Percentiles rank a stretch among this genome's conserved stretches.
Evolutionary conservation across 179 eudicot species (phyloP).

Genomic region (Amaranthus tricolor): DNA sequence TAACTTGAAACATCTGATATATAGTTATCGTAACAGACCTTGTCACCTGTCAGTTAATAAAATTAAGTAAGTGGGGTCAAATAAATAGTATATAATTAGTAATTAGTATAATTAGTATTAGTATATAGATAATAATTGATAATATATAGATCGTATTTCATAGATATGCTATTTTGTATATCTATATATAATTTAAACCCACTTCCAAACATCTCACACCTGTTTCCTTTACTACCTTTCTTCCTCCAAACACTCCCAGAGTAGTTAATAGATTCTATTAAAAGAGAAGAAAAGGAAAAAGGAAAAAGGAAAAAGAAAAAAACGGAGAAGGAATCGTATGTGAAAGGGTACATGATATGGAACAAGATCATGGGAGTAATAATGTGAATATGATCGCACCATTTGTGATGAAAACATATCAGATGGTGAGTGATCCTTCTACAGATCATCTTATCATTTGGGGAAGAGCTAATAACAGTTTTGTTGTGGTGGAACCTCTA

Average conservation of each 20-base stretch:
- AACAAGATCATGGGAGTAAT: conserved; percentile 2
- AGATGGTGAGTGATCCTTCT: conserved; percentile 69
- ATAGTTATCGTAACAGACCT: too few relatives aligned
- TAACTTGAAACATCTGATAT: too few relatives aligned
- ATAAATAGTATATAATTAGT: too few relatives aligned
- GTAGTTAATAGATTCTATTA: neutral
- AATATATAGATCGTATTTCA: too few relatives aligned
- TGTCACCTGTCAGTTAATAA: too few relatives aligned
- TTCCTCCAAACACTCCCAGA: neutral
- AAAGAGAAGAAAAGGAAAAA: neutral
- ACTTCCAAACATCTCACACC: neutral
- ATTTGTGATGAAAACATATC: conserved; percentile 73
- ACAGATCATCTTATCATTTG: conserved; percentile 58
- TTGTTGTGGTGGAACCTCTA: conserved; percentile 64
- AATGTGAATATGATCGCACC: conserved; percentile 44
- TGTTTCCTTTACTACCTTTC: neutral
- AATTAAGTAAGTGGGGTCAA: too few relatives aligned
- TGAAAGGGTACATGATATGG: neutral
- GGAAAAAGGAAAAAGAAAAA: neutral
- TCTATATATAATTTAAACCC: conserved; percentile 1
- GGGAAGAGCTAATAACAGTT: conserved; percentile 74
- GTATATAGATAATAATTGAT: too few relatives aligned
- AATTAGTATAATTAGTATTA: neutral
- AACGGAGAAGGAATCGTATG: neutral
- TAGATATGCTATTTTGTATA: neutral